These are phyloP conservation scores for Sugiyamaella paludigena DNA, from an alignment of 1,139 yeast genomes.

Conservation along the genomic window DNA sequence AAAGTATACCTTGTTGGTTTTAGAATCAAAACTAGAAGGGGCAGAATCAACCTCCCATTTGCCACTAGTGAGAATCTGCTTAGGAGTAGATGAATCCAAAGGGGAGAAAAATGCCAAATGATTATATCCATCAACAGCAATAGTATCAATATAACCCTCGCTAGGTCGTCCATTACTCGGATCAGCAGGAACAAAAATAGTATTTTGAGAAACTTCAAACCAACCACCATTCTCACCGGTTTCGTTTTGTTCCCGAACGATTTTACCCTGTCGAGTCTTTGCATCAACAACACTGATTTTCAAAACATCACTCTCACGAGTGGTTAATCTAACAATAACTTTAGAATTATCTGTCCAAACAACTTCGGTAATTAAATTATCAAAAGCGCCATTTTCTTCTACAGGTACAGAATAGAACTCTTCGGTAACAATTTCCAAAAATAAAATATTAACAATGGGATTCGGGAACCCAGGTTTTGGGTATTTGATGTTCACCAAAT, in stretches of 20 bases:
- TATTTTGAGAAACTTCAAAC: slow-evolving; percentile 82
- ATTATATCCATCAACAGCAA: slow-evolving; percentile 60
- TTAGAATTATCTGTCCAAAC: slow-evolving; percentile 60
- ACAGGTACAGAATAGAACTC: slow-evolving; percentile 33
- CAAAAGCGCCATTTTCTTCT: slow-evolving; percentile 28
- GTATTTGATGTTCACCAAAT: slow-evolving; percentile 58
- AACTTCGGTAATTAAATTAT: slow-evolving; percentile 67
- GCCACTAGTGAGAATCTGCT: slow-evolving; percentile 53
- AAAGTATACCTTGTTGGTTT: slow-evolving; percentile 57
- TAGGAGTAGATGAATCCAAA: slow-evolving; percentile 46
- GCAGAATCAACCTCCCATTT: slow-evolving; percentile 67
- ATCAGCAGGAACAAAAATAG: slow-evolving; percentile 67
- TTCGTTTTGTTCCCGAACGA: slow-evolving; percentile 49
- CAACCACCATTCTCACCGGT: slow-evolving; percentile 50
- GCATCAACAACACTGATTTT: slow-evolving; percentile 57
- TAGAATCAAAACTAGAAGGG: slow-evolving; percentile 56
- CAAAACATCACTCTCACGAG: slow-evolving; percentile 63
- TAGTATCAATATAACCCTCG: slow-evolving; percentile 70
- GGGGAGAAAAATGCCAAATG: slow-evolving; percentile 69
- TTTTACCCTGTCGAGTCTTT: slow-evolving; percentile 35
- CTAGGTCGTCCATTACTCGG: slow-evolving; percentile 38
- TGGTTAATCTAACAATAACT: slow-evolving; percentile 64
- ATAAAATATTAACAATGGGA: slow-evolving; percentile 56
- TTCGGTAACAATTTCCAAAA: slow-evolving; percentile 43
- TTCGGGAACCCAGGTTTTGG: slow-evolving; percentile 86